A percentile compares a stretch with the other conserved stretches of the same genome.
Evolutionary conservation across 805 yeast species (phyloP).

Genomic region (Metschnikowia kofuensis): DNA sequence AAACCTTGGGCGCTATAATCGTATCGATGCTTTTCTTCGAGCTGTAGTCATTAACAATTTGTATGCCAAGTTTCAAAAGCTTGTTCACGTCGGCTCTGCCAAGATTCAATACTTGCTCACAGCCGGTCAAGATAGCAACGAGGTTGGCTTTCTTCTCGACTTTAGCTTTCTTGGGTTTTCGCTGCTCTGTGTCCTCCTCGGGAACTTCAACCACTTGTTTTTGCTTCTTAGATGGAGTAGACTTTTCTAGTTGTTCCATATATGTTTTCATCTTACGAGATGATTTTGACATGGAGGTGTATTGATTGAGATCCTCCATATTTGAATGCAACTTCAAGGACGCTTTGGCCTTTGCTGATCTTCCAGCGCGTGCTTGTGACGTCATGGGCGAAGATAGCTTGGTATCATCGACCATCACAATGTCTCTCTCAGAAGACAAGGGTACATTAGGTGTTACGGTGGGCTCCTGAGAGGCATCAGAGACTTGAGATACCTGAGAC

Average conservation of each 20-base stretch:
- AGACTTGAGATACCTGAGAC: not conserved
- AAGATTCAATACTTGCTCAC: conserved; percentile 45
- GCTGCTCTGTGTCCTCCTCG: not conserved
- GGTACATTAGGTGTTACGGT: not conserved
- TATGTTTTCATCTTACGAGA: conserved; percentile 37
- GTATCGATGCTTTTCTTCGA: conserved; percentile 41
- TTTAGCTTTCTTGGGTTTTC: conserved; percentile 12
- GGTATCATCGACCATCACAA: not conserved
- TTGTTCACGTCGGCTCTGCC: conserved; percentile 41
- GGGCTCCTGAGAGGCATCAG: not conserved
- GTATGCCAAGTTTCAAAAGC: conserved; percentile 56
- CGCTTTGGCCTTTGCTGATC: conserved; percentile 68
- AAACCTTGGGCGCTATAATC: conserved; percentile 74
- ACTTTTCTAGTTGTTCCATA: conserved; percentile 33
- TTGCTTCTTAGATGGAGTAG: conserved; percentile 6
- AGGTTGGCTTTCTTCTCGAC: conserved; percentile 23
- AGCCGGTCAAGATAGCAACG: conserved; percentile 64
- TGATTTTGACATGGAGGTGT: conserved; percentile 49
- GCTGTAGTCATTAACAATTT: conserved; percentile 40
- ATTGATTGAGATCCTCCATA: conserved; percentile 65
- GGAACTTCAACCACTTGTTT: not conserved
- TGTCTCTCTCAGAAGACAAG: not conserved
- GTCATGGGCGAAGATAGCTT: conserved; percentile 1
- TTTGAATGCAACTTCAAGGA: conserved; percentile 62
- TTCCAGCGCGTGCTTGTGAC: conserved; percentile 17